These are phyloP conservation scores for Phytophthora fragariae DNA, from an alignment of 352 stramenopile species.

Conservation along the genomic window DNA sequence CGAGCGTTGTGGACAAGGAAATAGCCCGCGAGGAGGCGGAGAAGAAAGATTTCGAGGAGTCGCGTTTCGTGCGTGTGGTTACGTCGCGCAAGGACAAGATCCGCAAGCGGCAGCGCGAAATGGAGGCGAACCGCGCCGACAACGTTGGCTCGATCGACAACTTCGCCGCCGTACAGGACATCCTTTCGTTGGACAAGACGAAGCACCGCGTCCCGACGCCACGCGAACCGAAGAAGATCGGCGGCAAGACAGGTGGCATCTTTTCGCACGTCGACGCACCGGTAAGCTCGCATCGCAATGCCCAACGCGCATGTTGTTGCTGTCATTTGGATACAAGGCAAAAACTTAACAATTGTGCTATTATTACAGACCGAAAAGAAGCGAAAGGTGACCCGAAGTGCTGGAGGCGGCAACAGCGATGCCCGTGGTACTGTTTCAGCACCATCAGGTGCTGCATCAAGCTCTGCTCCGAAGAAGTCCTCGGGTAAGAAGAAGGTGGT, in stretches of 20 bases:
- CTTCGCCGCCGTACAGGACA: slow-evolving; percentile 84
- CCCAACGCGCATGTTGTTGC: neutral
- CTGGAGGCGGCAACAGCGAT: neutral
- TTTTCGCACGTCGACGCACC: slow-evolving; percentile 80
- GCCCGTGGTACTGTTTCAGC: slow-evolving; percentile 1
- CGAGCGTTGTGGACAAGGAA: slow-evolving; percentile 80
- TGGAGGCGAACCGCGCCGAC: slow-evolving; percentile 75
- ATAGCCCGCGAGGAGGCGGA: slow-evolving; percentile 82
- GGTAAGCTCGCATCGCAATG: slow-evolving; percentile 34
- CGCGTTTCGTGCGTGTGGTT: slow-evolving; percentile 86
- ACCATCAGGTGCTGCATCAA: neutral
- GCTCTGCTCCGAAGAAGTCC: slow-evolving; percentile 28
- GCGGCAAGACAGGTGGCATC: slow-evolving; percentile 83
- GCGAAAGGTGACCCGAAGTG: slow-evolving; percentile 47
- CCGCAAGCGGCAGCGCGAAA: slow-evolving; percentile 85
- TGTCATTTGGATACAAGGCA: neutral
- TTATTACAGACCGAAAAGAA: slow-evolving; percentile 67
- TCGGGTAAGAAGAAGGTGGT: slow-evolving; percentile 79
- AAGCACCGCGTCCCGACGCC: slow-evolving; percentile 75
- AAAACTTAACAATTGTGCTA: slow-evolving; percentile 12
- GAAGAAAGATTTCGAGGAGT: slow-evolving; percentile 88
- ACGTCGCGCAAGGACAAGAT: slow-evolving; percentile 91
- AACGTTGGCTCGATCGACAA: slow-evolving; percentile 89
- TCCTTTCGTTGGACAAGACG: slow-evolving; percentile 73
- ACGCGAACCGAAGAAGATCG: slow-evolving; percentile 59